Percentiles rank a stretch among this genome's conserved stretches.
phyloP scores from a whole-genome alignment of 148 eudicot species.

The Vaccinium macrocarpon region DNA sequence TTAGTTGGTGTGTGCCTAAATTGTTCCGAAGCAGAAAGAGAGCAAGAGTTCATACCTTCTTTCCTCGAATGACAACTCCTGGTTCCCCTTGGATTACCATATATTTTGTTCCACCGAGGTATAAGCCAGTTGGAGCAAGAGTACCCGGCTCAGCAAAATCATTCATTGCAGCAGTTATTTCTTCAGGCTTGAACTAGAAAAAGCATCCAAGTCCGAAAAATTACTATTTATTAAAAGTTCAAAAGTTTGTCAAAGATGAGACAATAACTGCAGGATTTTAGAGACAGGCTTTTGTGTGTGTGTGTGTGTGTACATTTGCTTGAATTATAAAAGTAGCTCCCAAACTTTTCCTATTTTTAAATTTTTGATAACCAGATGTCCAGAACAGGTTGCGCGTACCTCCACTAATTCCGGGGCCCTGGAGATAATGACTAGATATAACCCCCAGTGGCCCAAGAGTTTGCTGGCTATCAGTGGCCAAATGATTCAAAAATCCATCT shows the following conservation, averaged over 20 bases:
- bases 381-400: too few species aligned
- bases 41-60: conserved; percentile 42
- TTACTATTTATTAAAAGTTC: neutral
- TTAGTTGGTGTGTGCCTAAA: neutral
- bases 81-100: conserved; percentile 80
- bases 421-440: too few species aligned
- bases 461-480: neutral
- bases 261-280: neutral
- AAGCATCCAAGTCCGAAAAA: neutral
- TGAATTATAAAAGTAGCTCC: neutral
- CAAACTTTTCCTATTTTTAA: neutral
- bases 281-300: neutral
- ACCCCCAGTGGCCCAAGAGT: too few species aligned
- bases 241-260: neutral
- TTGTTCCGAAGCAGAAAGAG: neutral
- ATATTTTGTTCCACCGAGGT: conserved; percentile 61
- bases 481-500: neutral
- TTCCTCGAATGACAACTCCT: conserved; percentile 75
- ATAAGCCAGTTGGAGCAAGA: conserved; percentile 72
- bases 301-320: neutral
- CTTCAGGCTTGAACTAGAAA: conserved; percentile 54
- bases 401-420: too few species aligned
- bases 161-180: conserved; percentile 39
- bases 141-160: conserved; percentile 62
- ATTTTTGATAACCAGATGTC: too few species aligned